Base-by-base conservation (phyloP, 306 rosid genomes). In the Glycine tomentella region DNA sequence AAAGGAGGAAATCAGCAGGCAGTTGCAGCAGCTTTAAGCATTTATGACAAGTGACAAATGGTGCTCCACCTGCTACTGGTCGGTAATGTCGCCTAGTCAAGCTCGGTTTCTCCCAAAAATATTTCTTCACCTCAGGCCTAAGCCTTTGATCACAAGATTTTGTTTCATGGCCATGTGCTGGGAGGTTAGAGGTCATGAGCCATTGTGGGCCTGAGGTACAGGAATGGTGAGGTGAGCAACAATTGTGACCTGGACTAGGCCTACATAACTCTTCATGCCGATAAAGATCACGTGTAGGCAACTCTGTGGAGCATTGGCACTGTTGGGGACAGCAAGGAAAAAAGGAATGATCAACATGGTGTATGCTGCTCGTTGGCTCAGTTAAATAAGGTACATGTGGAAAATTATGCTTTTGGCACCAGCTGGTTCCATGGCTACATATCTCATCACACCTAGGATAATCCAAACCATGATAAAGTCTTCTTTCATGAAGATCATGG, bases 31-130 rank as follows among this genome's bases (percentile, higher is more conserved):
- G 83, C 45, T 58, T 83, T 31, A 55, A 86, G 90, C 99, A 96
- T 46, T 87, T 87, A 68, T 88, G 86, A 86, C 99, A 96, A 80
- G 88, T 85, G 31, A 92, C 51, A 31, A 96, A 82, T 34, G 99
- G 99, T 36, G 99, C 93, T 55, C 93, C 99, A 72, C 98, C 97
- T 10, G 97, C 97, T 55, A 93, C 83, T 2, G 99, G 99, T 72
- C 92, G 84, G 83, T 89, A 87, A 87, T 96, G 98, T 68, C 91
- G 85, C 86, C 84, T 89, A 11, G 73, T 84, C 75, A 80, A 48
- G 72, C 16, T 85, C 5, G 76, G 85, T 57, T 86, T 88, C 85
- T 91, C 97, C 75, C 90, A 80, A 56, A 13, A 67, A 76, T 83
- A 76, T 76, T 61, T 89, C 70, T 81, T 87, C 86, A 81, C 55